Conservation (phyloP, 768 basidiomycete genomes). For the Termitomyces sp. region DNA sequence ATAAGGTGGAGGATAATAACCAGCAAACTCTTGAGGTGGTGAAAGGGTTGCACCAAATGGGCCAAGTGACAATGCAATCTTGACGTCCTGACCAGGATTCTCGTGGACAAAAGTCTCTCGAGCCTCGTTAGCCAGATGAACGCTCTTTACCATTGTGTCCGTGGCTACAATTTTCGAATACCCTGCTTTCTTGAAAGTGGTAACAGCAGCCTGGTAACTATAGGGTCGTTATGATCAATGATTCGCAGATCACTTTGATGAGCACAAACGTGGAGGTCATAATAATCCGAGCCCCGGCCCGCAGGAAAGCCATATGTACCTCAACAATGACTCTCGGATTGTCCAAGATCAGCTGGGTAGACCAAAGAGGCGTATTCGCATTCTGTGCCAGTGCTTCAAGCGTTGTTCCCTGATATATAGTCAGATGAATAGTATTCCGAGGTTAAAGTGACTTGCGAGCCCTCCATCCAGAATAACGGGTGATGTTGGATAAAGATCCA, state of each 20-base stretch:
- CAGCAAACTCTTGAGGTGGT: conserved; percentile 71
- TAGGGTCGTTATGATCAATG: background rate
- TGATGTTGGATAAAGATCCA: conserved; percentile 12
- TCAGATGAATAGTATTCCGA: background rate
- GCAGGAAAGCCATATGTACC: conserved; percentile 60
- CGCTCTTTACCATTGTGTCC: conserved; percentile 49
- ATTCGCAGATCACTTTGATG: background rate
- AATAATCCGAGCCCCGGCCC: conserved; percentile 64
- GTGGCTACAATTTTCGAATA: conserved; percentile 40
- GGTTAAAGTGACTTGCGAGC: conserved; percentile 32
- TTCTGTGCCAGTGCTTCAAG: conserved; percentile 51
- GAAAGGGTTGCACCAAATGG: conserved; percentile 67
- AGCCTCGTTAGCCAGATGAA: conserved; percentile 50
- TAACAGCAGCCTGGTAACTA: conserved; percentile 67
- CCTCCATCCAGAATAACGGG: conserved; percentile 42
- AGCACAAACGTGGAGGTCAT: conserved; percentile 60
- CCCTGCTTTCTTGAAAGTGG: conserved; percentile 51
- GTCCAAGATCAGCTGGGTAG: conserved; percentile 54
- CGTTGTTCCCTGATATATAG: conserved; percentile 50
- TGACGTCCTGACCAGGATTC: conserved; percentile 27
- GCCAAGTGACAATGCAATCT: conserved; percentile 69
- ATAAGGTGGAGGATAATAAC: conserved; percentile 73
- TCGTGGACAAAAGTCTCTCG: conserved; percentile 26
- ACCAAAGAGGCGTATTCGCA: conserved; percentile 65
- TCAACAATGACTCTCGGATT: conserved; percentile 51